Conservation (phyloP, 2,329 filamentous ascomycete species). For the Trichoderma breve region DNA sequence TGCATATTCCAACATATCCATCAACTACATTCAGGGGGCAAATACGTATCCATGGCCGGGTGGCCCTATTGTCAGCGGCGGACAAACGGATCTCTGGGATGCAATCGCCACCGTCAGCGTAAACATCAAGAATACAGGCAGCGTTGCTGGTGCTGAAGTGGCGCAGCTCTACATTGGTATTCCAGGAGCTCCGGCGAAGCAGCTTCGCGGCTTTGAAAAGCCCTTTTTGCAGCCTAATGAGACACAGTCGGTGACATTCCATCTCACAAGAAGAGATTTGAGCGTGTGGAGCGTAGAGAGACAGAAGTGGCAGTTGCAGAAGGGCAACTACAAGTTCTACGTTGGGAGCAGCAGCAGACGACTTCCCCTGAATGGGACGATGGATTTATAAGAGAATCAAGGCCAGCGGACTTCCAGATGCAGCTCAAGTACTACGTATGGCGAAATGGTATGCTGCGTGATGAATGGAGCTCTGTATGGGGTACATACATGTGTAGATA, state of each 20-base stretch:
- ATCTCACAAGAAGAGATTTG: conserved; percentile 60
- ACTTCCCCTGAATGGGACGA: conserved; percentile 40
- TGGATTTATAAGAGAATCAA: background rate
- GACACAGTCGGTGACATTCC: conserved; percentile 47
- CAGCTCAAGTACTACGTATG: background rate
- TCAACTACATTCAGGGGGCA: conserved; percentile 29
- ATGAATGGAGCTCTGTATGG: background rate
- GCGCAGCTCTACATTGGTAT: conserved; percentile 50
- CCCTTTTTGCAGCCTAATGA: conserved; percentile 46
- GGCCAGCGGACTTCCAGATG: background rate
- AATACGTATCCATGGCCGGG: conserved; percentile 38
- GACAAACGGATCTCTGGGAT: conserved; percentile 49
- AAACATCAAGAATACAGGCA: conserved; percentile 43
- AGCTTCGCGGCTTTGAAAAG: conserved; percentile 68
- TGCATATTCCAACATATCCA: conserved; percentile 42
- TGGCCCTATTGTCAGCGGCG: conserved; percentile 42
- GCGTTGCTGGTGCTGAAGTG: conserved; percentile 44
- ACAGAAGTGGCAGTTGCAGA: conserved; percentile 59
- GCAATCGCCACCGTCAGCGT: conserved; percentile 40
- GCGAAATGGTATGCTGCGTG: background rate
- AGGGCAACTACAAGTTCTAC: conserved; percentile 43
- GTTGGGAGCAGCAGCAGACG: conserved; percentile 50
- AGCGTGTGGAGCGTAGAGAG: conserved; percentile 62
- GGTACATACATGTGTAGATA: background rate
- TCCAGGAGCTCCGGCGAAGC: conserved; percentile 49